Evolutionary conservation across 495 filamentous ascomycete species (phyloP).

Genomic region (Aspergillus egyptiacus): DNA sequence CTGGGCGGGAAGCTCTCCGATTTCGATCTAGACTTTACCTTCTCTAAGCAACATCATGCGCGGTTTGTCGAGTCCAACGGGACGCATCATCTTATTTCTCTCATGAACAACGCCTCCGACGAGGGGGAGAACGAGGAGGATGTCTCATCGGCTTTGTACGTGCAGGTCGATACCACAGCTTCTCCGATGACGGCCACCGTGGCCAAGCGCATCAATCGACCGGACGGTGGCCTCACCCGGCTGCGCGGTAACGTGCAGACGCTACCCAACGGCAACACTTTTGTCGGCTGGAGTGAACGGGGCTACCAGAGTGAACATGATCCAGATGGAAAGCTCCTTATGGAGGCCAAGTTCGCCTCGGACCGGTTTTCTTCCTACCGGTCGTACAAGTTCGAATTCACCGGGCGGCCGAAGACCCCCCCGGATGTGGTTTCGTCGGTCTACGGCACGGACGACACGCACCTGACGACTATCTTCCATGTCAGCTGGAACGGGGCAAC

Average conservation of each 20-base stretch:
- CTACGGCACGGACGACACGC: slow-evolving; percentile 30
- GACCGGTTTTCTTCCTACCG: slow-evolving; percentile 38
- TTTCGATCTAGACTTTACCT: slow-evolving; percentile 44
- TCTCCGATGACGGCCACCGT: slow-evolving; percentile 38
- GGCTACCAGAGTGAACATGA: slow-evolving; percentile 53
- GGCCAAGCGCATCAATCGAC: slow-evolving; percentile 37
- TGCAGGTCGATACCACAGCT: slow-evolving; percentile 44
- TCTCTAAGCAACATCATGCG: slow-evolving; percentile 57
- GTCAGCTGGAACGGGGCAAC: slow-evolving; percentile 49
- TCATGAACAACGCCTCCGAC: slow-evolving; percentile 52
- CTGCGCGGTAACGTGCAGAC: slow-evolving; percentile 56
- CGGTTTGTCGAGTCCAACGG: slow-evolving; percentile 47
- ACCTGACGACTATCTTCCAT: slow-evolving; percentile 35
- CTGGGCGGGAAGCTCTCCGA: slow-evolving; percentile 44
- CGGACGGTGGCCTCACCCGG: slow-evolving; percentile 45
- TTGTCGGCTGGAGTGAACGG: slow-evolving; percentile 54
- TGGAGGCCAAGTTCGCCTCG: slow-evolving; percentile 36
- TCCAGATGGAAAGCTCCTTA: slow-evolving; percentile 46
- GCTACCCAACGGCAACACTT: slow-evolving; percentile 49
- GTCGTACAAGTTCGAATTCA: slow-evolving; percentile 36
- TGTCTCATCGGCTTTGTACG: slow-evolving; percentile 47
- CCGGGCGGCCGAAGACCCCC: slow-evolving; percentile 29
- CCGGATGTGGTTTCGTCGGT: slow-evolving; percentile 34
- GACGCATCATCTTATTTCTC: slow-evolving; percentile 45
- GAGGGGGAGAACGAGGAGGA: slow-evolving; percentile 33